Evolutionary conservation across 1,139 yeast genomes (phyloP), one percentile per base, ranked within the genome.

Genomic region (Yamadazyma oceani): DNA sequence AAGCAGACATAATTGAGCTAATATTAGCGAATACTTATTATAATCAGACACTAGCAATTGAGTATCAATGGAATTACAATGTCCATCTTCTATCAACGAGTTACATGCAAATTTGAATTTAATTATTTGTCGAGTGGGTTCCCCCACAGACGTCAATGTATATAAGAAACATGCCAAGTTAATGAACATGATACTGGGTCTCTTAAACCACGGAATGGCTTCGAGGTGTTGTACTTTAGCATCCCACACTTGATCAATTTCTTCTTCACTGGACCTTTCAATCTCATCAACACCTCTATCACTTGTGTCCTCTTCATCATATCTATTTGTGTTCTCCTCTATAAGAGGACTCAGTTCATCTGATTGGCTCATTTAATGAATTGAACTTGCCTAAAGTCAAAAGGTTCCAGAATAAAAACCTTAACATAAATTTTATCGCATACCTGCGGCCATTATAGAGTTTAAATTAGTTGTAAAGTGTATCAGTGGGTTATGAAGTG

Each of bases 61-160:
- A 2, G 66, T 60, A 13, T 55, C 57, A 1, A 52, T 54, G 2
- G 66, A 60, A 34, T 58, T 58, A 45, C 76, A 70, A 3, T 27
- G 26, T 3, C 43, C 46, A n/a, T 36, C 35, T 2, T 34, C 38
- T 4, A 36, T 38, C 2, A 44, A 36, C 3, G 50, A 52, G 42
- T 66, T 67, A 43, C 75, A 69, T 1, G 70, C 69, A 38, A 69
- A 55, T 46, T 67, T 65, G 40, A 60, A 59, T 12, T 59, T 50
- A 23, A 68, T 50, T 27, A 63, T 46, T 40, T 66, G 69, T 26
- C 66, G 51, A 4, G 67, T 54, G 2, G 73, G 58, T 39, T 62
- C 69, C 1, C 64, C 71, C 16, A 60, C 47, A 2, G 65, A 50
- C n/a, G 45, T 28, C 38, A 68, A 47, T 1, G 73, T 58, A 32